These are phyloP conservation scores for Leccinum solheimii DNA, from an alignment of 1,284 basidiomycete genomes.

Conservation along the genomic window DNA sequence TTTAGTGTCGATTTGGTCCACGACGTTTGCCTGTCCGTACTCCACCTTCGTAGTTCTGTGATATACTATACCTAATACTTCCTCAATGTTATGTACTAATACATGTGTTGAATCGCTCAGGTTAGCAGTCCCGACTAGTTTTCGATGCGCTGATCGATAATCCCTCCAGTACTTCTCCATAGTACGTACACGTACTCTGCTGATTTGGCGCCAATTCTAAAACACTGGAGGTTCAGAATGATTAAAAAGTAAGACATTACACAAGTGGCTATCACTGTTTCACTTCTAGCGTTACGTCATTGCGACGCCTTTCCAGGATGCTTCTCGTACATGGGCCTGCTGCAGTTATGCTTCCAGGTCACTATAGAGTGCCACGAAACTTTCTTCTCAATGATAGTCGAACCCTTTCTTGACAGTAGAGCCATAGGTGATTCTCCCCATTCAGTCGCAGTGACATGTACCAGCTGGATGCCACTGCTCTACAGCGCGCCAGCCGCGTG, in stretches of 20 bases:
- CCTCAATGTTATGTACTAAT: background rate
- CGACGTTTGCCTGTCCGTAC: background rate
- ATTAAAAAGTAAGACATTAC: constrained; percentile 12
- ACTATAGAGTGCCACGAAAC: background rate
- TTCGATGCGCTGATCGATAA: background rate
- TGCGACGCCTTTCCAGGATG: background rate
- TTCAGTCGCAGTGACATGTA: background rate
- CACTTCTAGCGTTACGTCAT: background rate
- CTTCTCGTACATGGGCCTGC: background rate
- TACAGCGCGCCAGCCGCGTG: background rate
- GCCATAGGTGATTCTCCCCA: background rate
- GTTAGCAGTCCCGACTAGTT: background rate
- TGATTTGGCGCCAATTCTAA: constrained; percentile 1
- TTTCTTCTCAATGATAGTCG: background rate
- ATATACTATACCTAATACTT: background rate
- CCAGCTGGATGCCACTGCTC: background rate
- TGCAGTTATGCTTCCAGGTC: background rate
- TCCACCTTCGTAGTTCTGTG: constrained; percentile 3
- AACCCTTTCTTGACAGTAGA: background rate
- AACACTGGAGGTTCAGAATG: constrained; percentile 1
- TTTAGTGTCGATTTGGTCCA: constrained; percentile 11
- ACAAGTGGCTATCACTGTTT: background rate
- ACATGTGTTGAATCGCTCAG: background rate
- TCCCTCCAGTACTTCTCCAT: background rate
- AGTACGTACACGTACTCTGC: background rate